Base-by-base conservation (phyloP, 164 flowering plant genomes). In the Aristolochia californica region DNA sequence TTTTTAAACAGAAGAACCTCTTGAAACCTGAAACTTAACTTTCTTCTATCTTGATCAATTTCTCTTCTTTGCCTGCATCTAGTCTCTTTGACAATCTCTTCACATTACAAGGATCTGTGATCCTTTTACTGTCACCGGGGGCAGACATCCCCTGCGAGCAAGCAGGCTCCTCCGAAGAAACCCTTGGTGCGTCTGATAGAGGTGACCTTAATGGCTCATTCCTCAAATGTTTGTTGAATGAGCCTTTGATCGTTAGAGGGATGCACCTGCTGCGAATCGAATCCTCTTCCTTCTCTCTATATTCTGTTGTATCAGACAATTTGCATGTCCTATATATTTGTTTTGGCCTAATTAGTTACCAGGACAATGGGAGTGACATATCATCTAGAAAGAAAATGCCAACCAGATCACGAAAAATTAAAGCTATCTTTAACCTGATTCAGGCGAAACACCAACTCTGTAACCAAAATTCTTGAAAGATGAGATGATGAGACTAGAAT, bases 11-110 rank as follows among this genome's bases (percentile, higher is more conserved):
- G 28, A 27, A 54, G 21, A 24, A 26, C 26, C 21, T 47, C 20
- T 17, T 11, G 48, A 58, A 38, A 23, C 30, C 57, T 43, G 45
- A 71, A 48, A 79, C 91, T 82, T 71, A 89, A 80, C 99, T 89
- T 89, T 93, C 99, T 77, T 93, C 97, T 8, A 85, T 80, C 66
- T 81, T 78, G 74, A 83, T 75, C 65, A 83, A 75, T 51, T 77
- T 56, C 47, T 83, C 83, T 48, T 78, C 84, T 67, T 76, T 75
- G 64, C 69, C 77, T n/a, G 87, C 80, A 34, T 79, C 82, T n/a
- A 66, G 55, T 45, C 72, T 76, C 45, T 69, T 71, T 8, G 88
- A 82, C 22, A 68, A 73, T 20, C 48, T 66, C 62, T 58, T 79
- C 44, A 66, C 66, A 0, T 76, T 55, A n/a, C 62, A 61, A 38